These are phyloP conservation scores for Mayamaea pseudoterrestris DNA, from an alignment of 108 stramenopile genomes.

Conservation along the genomic window DNA sequence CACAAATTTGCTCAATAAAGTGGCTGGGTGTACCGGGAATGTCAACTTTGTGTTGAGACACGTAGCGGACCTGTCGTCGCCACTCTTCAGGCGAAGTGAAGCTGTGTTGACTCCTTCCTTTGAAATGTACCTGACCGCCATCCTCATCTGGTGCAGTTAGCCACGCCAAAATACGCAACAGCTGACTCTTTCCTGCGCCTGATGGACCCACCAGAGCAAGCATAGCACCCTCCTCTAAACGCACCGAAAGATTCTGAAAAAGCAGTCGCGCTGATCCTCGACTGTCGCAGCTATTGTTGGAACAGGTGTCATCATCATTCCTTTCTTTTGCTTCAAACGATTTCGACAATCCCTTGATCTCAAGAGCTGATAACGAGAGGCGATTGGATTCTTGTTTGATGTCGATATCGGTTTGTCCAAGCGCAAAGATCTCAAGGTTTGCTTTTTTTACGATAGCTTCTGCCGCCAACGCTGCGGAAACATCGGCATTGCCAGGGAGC, in stretches of 20 bases:
- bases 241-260: conserved; percentile 17
- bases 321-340: too few species aligned
- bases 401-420: too few species aligned
- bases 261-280: too few species aligned
- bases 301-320: too few species aligned
- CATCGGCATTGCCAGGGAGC: too few species aligned
- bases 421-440: too few species aligned
- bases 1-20: conserved; percentile 16
- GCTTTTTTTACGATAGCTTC: too few species aligned
- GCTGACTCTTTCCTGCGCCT: conserved; percentile 67
- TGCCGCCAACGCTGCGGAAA: too few species aligned
- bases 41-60: conserved; percentile 67
- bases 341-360: too few species aligned
- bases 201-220: conserved; percentile 25
- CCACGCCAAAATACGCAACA: conserved; percentile 58
- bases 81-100: conserved; percentile 30
- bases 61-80: conserved; percentile 60
- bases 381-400: too few species aligned
- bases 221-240: conserved; percentile 8
- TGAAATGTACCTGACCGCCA: conserved; percentile 8
- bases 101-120: conserved; percentile 6
- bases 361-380: too few species aligned
- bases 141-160: conserved; percentile 18
- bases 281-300: too few species aligned
- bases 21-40: conserved; percentile 45